These are phyloP conservation scores for Lagenidium sp. DNA, from an alignment of 352 stramenopile genomes.

Conservation along the genomic window DNA sequence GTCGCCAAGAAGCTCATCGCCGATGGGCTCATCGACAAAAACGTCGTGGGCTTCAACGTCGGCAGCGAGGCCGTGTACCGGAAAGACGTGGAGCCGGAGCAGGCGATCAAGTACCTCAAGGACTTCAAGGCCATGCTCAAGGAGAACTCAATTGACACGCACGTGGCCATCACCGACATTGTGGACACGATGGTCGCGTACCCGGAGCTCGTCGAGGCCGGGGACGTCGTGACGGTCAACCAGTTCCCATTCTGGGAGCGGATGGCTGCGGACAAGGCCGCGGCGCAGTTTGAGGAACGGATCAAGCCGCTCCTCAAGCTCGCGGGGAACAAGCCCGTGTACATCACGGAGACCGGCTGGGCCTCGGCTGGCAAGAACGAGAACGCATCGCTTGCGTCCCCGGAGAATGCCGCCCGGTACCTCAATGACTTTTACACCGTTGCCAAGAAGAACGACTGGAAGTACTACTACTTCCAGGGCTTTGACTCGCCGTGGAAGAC, in stretches of 20 bases:
- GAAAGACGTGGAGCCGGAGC: constrained; percentile 52
- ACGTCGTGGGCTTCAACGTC: constrained; percentile 80
- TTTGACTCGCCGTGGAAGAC: constrained; percentile 81
- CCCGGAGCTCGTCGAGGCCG: constrained; percentile 60
- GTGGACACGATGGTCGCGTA: constrained; percentile 69
- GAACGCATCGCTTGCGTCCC: constrained; percentile 56
- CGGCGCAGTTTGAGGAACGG: constrained; percentile 59
- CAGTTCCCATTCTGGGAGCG: constrained; percentile 84
- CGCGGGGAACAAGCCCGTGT: constrained; percentile 60
- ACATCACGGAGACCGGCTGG: constrained; percentile 82
- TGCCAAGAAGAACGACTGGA: constrained; percentile 51
- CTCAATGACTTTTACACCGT: constrained; percentile 73
- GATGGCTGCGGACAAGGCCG: constrained; percentile 40
- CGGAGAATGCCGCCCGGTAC: constrained; percentile 46
- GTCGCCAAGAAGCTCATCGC: constrained; percentile 52
- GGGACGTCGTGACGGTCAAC: constrained; percentile 79
- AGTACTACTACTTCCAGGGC: constrained; percentile 85
- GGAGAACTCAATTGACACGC: constrained; percentile 40
- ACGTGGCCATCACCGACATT: constrained; percentile 76
- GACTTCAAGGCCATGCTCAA: constrained; percentile 67
- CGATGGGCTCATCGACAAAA: constrained; percentile 56
- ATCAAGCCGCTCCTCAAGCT: constrained; percentile 58
- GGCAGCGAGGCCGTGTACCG: constrained; percentile 78
- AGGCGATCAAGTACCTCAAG: constrained; percentile 64
- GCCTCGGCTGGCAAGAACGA: constrained; percentile 44